Evolutionary conservation across 371 early-diverging fungal species (phyloP), one percentile per base, ranked within the genome.

Genomic region (Gilbertella persicaria): DNA sequence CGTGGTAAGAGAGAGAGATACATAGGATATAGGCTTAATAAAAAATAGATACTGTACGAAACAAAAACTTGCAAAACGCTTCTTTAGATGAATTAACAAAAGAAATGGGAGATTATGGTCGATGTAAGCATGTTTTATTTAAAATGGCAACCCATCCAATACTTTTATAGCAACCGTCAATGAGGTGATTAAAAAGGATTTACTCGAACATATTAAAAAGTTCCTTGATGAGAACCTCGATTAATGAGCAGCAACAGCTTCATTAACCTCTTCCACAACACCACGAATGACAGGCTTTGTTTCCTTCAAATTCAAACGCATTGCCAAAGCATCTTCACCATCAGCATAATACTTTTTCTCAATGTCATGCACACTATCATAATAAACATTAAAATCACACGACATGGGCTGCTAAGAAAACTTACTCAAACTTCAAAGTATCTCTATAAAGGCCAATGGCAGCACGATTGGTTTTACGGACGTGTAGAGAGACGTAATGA

Each of bases 291-390:
- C 26, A 26, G 67, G 66, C 50, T 71, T 71, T 19, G 64, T 53
- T 45, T 75, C 73, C 42, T 63, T 69, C 5, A 84, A 60, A 3
- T 68, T 55, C 28, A 85, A 74, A 55, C 86, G 84, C 90, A 91
- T 91, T 16, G 86, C 86, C 58, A 85, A 89, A 2, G 91, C 93
- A 71, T 94, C 96, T 69, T 98, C 98, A 19, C 98, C 98, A 69
- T 98, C 97, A 2, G 97, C 98, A 73, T 98, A 98, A 73, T 98
- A 98, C 58, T 93, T 92, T 62, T 90, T 89, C 64, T 98, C 98
- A 17, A 93, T 85, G 30, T 94, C 91, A 53, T 89, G 81, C 21
- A 95, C 87, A 53, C 93, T 92, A 73, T 23, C 24, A 14, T 17
- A 28, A 21, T 21, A 24, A 48, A 23, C 12, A 23, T 40, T 23